phyloP scores from a whole-genome alignment of 305 asterid species.

The Fraxinus albicans region DNA sequence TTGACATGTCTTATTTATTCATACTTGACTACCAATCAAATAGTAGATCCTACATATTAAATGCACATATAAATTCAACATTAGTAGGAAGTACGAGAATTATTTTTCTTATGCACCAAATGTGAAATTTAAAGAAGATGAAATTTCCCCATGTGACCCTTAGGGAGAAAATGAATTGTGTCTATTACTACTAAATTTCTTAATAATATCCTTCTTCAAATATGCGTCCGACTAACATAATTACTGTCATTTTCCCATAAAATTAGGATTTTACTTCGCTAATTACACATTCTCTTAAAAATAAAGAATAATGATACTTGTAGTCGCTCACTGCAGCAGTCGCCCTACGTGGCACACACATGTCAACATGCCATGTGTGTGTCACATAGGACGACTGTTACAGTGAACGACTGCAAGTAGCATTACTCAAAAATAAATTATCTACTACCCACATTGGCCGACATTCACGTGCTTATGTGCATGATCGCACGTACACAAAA shows the following conservation, averaged over 20 bases:
- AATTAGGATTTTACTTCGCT: neutral
- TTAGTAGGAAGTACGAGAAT: neutral
- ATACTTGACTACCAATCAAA: neutral
- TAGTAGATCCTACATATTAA: neutral
- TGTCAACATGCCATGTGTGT: no score
- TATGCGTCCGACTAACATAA: no score
- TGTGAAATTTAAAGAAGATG: neutral
- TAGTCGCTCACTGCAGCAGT: no score
- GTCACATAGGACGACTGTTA: no score
- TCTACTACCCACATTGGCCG: slow-evolving; percentile 20
- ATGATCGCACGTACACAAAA: slow-evolving; percentile 26
- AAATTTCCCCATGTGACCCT: neutral
- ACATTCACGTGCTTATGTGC: slow-evolving; percentile 57
- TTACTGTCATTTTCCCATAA: neutral
- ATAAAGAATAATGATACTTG: no score
- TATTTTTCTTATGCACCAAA: neutral
- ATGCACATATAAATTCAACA: neutral
- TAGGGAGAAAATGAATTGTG: neutral
- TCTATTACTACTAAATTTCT: no score
- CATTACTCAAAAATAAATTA: neutral
- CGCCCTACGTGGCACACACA: no score
- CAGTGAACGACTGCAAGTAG: no score
- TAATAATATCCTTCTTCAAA: no score
- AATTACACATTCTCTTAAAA: neutral
- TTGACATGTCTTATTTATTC: no score